These are phyloP conservation scores for Lipomyces yarrowii DNA, from an alignment of 1,139 yeast genomes.

Conservation along the genomic window DNA sequence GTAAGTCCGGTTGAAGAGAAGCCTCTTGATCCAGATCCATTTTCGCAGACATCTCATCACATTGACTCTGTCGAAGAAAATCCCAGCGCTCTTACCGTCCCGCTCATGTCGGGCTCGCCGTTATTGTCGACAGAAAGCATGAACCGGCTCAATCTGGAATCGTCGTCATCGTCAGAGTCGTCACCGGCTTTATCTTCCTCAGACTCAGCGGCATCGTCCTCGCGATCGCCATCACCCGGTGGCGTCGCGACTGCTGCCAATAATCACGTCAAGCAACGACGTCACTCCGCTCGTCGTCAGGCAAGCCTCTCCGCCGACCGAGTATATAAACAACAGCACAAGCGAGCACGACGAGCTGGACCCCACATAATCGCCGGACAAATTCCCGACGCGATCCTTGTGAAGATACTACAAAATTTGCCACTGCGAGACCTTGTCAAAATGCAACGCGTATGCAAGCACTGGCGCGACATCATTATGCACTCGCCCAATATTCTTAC, in stretches of 20 bases:
- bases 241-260: background rate
- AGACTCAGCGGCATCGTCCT: conserved; percentile 7
- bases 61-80: conserved; percentile 18
- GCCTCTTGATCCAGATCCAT: conserved; percentile 31
- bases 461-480: conserved; percentile 29
- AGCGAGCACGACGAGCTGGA: conserved; percentile 10
- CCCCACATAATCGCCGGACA: background rate
- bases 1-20: conserved; percentile 18
- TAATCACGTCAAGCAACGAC: background rate
- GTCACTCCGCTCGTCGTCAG: background rate
- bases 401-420: conserved; percentile 16
- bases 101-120: conserved; percentile 9
- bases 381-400: conserved; percentile 30
- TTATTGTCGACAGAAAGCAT: conserved; percentile 15
- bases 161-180: conserved; percentile 4
- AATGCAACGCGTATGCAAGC: conserved; percentile 30
- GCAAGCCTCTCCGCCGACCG: background rate
- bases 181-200: conserved; percentile 14
- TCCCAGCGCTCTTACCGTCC: conserved; percentile 7
- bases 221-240: conserved; percentile 4
- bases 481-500: conserved; percentile 47
- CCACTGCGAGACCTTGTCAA: conserved; percentile 25
- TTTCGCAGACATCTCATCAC: conserved; percentile 3
- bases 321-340: background rate
- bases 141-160: conserved; percentile 3